Conservation (phyloP, 2,329 filamentous ascomycete genomes). For the Penicillium glabrum region DNA sequence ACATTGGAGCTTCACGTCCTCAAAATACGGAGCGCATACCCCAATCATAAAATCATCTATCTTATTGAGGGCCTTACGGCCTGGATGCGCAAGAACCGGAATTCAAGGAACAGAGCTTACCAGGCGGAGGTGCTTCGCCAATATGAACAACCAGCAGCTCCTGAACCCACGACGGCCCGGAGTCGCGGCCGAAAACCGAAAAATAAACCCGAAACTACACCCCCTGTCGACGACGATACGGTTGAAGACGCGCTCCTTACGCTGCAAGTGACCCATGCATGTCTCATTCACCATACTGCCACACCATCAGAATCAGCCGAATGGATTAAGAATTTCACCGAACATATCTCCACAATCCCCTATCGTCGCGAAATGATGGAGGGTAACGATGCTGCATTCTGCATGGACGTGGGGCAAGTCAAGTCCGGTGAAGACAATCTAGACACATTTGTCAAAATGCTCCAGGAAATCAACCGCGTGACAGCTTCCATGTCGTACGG, state of each 20-base stretch:
- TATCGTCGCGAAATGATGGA: constrained; percentile 58
- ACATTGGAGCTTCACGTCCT: constrained; percentile 61
- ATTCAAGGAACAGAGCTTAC: constrained; percentile 67
- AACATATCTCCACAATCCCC: constrained; percentile 74
- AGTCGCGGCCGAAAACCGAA: constrained; percentile 31
- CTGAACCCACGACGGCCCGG: constrained; percentile 18
- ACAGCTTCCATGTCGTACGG: constrained; percentile 72
- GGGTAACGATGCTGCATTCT: constrained; percentile 60
- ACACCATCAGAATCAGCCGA: constrained; percentile 64
- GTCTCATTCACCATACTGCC: constrained; percentile 69
- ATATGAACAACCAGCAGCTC: constrained; percentile 32
- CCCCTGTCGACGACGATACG: constrained; percentile 64
- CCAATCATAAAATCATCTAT: constrained; percentile 61
- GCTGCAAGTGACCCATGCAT: constrained; percentile 66
- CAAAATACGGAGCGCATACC: constrained; percentile 56
- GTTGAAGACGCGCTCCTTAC: constrained; percentile 71
- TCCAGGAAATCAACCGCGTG: constrained; percentile 71
- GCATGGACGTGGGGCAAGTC: constrained; percentile 77
- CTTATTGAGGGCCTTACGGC: constrained; percentile 67
- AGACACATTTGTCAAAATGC: constrained; percentile 72
- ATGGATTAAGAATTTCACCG: constrained; percentile 72
- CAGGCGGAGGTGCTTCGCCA: constrained; percentile 61
- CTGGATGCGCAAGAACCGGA: constrained; percentile 70
- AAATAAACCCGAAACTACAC: constrained; percentile 42
- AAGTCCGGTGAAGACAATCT: constrained; percentile 63